phyloP scores from a whole-genome alignment of 345 rosid genomes.

The Brassica incana region DNA sequence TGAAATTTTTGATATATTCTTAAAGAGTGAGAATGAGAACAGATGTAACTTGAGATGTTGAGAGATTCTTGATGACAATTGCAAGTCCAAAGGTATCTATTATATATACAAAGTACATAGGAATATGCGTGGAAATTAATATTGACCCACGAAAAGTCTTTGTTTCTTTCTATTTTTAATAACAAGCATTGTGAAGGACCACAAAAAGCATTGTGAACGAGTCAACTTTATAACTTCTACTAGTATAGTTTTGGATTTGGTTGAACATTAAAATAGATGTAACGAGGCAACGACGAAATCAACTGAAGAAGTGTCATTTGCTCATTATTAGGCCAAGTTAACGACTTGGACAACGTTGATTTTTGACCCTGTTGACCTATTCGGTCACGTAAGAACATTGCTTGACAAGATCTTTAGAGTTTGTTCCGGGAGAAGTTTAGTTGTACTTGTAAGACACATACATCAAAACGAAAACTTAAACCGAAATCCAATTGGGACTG shows the following conservation, averaged over 20 bases:
- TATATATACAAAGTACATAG: constrained; percentile 16
- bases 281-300: not conserved
- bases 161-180: not conserved
- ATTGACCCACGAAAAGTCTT: constrained; percentile 3
- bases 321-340: not conserved
- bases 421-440: too few relatives aligned
- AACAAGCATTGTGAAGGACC: not conserved
- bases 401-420: constrained; percentile 15
- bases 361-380: constrained; percentile 5
- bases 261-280: not conserved
- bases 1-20: not conserved
- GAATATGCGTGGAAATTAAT: not conserved
- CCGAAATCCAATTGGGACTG: too few relatives aligned
- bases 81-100: not conserved
- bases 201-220: not conserved
- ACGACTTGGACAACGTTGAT: constrained; percentile 4
- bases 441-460: too few relatives aligned
- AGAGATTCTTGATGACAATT: constrained; percentile 20
- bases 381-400: constrained; percentile 4
- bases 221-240: not conserved
- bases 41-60: not conserved
- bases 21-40: not conserved
- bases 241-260: not conserved
- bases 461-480: too few relatives aligned
- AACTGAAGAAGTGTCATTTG: not conserved